Percentiles rank a stretch among this genome's conserved stretches.
Evolutionary conservation across 345 rosid species (phyloP).

Genomic region (Rhodamnia rubescens): DNA sequence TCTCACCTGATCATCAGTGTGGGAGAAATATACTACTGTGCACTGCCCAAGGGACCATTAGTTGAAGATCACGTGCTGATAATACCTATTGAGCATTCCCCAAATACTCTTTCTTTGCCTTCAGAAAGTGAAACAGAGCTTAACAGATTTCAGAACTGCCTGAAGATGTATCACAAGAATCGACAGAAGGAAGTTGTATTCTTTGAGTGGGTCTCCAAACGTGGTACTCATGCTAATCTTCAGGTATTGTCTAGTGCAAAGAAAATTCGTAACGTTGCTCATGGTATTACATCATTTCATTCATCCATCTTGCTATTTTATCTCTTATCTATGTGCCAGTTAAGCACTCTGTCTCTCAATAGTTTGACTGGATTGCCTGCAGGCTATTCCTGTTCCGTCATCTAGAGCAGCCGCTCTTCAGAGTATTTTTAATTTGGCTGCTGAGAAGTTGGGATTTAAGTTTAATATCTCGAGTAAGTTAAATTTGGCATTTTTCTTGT

Average conservation of each 20-base stretch:
- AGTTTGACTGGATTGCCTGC: not conserved
- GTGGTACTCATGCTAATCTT: conserved; percentile 77
- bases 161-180: conserved; percentile 50
- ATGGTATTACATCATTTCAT: not conserved
- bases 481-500: conserved; percentile 11
- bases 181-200: conserved; percentile 63
- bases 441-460: conserved; percentile 78
- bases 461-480: conserved; percentile 42
- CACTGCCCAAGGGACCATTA: conserved; percentile 79
- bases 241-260: conserved; percentile 31
- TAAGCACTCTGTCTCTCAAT: not conserved
- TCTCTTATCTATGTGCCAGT: not conserved
- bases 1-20: conserved; percentile 61
- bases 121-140: conserved; percentile 58
- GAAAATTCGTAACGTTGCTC: not conserved
- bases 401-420: conserved; percentile 49
- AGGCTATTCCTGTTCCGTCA: conserved; percentile 81
- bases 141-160: conserved; percentile 41
- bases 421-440: conserved; percentile 67
- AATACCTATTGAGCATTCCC: conserved; percentile 65
- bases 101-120: conserved; percentile 50
- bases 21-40: conserved; percentile 78
- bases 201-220: conserved; percentile 79
- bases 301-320: not conserved
- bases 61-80: conserved; percentile 61